phyloP scores from a whole-genome alignment of 192 early-diverging fungal genomes.

The Rhizoclosmatium globosum region DNA sequence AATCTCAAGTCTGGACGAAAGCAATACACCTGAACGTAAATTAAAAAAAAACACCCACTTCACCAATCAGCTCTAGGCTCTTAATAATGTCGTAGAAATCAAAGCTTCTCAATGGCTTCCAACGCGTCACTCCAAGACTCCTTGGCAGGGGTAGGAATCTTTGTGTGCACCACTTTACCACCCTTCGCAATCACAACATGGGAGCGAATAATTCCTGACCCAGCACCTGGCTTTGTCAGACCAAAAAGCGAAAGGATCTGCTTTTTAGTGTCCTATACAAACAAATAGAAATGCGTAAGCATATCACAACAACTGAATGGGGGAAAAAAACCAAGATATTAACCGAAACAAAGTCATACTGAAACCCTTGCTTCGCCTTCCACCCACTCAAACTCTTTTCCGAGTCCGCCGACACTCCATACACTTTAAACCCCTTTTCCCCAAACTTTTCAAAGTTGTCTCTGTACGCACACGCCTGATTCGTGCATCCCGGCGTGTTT shows the following conservation, averaged over 20 bases:
- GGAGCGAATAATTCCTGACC: constrained; percentile 33
- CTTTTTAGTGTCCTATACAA: constrained; percentile 25
- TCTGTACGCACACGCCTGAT: constrained; percentile 47
- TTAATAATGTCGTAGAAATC: not conserved
- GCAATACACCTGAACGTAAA: too few species aligned
- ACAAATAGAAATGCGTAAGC: not conserved
- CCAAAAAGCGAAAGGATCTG: constrained; percentile 40
- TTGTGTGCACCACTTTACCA: constrained; percentile 32
- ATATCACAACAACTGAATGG: not conserved
- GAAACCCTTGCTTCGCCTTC: constrained; percentile 45
- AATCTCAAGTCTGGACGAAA: too few species aligned
- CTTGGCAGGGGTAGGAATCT: constrained; percentile 33
- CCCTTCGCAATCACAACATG: constrained; percentile 49
- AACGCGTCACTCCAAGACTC: constrained; percentile 30
- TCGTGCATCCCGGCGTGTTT: constrained; percentile 49
- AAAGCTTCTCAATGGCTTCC: constrained; percentile 34
- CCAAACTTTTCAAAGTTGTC: constrained; percentile 38
- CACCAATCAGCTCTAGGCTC: too few species aligned
- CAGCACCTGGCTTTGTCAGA: constrained; percentile 3
- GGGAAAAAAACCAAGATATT: constrained; percentile 8
- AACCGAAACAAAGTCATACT: constrained; percentile 38
- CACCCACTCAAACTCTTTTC: constrained; percentile 29
- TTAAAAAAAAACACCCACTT: too few species aligned
- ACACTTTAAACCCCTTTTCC: constrained; percentile 45
- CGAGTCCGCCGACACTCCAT: constrained; percentile 42